Base-by-base conservation (phyloP, 306 rosid genomes). In the Lablab purpureus region DNA sequence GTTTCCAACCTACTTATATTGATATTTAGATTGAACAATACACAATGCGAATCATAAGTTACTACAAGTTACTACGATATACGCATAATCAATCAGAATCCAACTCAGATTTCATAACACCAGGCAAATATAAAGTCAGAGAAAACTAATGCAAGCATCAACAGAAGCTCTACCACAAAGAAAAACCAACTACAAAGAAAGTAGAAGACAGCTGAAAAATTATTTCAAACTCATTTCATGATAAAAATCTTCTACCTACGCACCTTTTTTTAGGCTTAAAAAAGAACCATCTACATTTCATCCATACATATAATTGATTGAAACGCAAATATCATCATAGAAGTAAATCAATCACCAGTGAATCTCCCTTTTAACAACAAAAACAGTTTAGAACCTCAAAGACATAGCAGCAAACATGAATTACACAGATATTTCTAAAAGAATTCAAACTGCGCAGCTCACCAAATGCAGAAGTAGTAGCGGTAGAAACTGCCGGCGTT, bases 401-500 rank as follows among this genome's bases (percentile, higher is more conserved):
- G 41, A 50, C 59, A 51, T 11, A 17, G 51, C 52, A 55, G 5
- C 17, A 55, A 37, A 30, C 23, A 47, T 9, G 43, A 60, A 37
- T 23, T 28, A 22, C 55, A 82, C 18, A 30, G 28, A 43, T 23
- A 64, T 21, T 77, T 34, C 37, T 49, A 68, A 46, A 51, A 51
- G 14, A 36, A 74, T 17, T 21, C 68, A 47, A 80, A 67, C 46
- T 3, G 69, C 10, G 28, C 43, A 56, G 34, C 88, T 85, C 67
- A 94, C 98, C 88, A 74, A 86, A 88, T 73, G 86, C 28, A 56
- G 87, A 86, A 19, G 80, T 28, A 47, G 80, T 71, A 43, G 36
- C 46, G 75, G 81, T 72, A 3, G 91, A 73, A 62, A 81, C 88
- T 0, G 89, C 89, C 14, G 86, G 88, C 0, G 88, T 62, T 18